Evolutionary conservation across 495 filamentous ascomycete genomes (phyloP).

Genomic region (Penicillium daleae): DNA sequence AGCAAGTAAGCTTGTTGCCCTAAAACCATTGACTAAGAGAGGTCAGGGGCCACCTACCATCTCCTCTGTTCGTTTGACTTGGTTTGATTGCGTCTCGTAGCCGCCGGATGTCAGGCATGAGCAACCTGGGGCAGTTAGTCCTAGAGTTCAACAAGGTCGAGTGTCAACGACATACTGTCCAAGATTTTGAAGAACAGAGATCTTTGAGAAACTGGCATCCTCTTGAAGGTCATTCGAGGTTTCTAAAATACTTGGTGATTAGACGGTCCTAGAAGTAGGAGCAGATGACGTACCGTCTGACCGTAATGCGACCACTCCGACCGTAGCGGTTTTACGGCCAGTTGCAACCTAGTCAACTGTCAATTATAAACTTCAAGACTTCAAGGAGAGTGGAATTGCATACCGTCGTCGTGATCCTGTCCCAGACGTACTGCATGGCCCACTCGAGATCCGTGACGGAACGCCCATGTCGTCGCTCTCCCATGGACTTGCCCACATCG

Average conservation of each 20-base stretch:
- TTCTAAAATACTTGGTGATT: conserved; percentile 40
- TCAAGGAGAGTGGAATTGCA: conserved; percentile 3
- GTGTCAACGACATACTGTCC: conserved; percentile 55
- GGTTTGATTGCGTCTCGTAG: conserved; percentile 65
- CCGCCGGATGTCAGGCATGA: conserved; percentile 67
- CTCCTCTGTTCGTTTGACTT: conserved; percentile 73
- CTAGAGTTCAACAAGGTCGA: background rate
- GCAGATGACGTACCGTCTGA: conserved; percentile 62
- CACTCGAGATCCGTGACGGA: conserved; percentile 82
- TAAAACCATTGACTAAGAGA: background rate
- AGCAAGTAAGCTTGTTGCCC: conserved; percentile 23
- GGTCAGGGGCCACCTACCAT: conserved; percentile 51
- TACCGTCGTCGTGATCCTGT: conserved; percentile 84
- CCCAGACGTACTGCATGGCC: conserved; percentile 94
- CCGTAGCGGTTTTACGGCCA: conserved; percentile 75
- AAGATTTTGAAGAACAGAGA: conserved; percentile 72
- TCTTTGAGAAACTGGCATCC: conserved; percentile 72
- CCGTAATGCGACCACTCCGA: conserved; percentile 82
- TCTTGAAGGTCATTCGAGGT: conserved; percentile 69
- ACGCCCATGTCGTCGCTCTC: conserved; percentile 71
- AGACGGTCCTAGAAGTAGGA: background rate
- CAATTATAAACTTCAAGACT: background rate
- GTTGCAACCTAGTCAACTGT: conserved; percentile 64
- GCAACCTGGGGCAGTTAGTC: conserved; percentile 51
- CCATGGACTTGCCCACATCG: conserved; percentile 86